Evolutionary conservation across 192 early-diverging fungal species (phyloP).

Genomic region (Coemansia sp.): DNA sequence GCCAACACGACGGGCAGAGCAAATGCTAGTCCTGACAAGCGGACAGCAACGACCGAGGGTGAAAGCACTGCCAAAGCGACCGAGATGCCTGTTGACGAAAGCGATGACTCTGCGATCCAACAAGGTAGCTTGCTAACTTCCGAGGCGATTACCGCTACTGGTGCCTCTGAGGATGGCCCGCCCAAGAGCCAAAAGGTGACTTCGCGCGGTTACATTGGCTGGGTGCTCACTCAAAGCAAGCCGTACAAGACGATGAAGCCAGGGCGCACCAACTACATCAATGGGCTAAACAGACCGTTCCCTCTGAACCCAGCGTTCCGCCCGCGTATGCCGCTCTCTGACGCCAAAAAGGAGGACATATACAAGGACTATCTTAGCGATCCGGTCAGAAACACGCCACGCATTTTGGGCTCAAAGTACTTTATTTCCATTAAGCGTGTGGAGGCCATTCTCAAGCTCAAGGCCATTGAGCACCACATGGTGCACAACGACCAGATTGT

Average conservation of each 20-base stretch:
- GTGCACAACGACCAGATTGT: constrained; percentile 51
- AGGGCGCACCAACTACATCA: constrained; percentile 23
- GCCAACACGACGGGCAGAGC: background rate
- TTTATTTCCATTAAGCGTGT: constrained; percentile 77
- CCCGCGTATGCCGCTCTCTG: constrained; percentile 69
- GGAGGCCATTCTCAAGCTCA: constrained; percentile 87
- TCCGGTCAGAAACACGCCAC: constrained; percentile 61
- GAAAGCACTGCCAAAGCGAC: background rate
- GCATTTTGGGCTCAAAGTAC: constrained; percentile 67
- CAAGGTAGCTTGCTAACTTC: background rate
- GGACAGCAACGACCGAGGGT: background rate
- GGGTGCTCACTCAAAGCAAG: constrained; percentile 19
- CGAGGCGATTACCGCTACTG: background rate
- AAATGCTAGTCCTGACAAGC: background rate
- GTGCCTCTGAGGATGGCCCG: background rate
- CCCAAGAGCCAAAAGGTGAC: background rate
- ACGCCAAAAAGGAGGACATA: constrained; percentile 66
- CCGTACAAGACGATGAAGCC: constrained; percentile 25
- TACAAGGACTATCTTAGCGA: constrained; percentile 64
- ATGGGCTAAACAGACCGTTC: constrained; percentile 61
- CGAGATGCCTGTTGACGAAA: background rate
- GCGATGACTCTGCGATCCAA: background rate
- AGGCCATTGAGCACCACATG: constrained; percentile 74
- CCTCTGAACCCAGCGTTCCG: constrained; percentile 88
- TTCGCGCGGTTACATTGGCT: constrained; percentile 28